Conservation (phyloP, 2,329 filamentous ascomycete species). For the Phoma sp. region DNA sequence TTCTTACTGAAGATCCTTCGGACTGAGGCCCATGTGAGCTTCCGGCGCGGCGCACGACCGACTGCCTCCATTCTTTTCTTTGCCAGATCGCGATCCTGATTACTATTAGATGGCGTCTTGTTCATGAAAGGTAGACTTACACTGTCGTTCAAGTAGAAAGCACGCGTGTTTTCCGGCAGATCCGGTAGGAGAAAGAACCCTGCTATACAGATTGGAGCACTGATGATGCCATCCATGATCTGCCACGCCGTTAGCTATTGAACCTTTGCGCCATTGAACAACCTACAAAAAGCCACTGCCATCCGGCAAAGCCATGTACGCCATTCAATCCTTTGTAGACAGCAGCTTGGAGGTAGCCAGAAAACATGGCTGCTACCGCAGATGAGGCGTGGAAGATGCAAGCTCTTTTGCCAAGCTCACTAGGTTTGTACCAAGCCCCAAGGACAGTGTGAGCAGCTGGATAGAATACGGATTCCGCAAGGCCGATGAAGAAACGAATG, state of each 20-base stretch:
- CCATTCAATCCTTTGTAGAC: conserved; percentile 28
- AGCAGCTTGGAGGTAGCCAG: conserved; percentile 29
- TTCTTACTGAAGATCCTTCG: conserved; percentile 23
- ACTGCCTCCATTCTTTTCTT: conserved; percentile 23
- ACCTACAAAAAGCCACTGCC: conserved; percentile 33
- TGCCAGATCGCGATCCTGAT: conserved; percentile 19
- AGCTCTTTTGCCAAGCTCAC: conserved; percentile 32
- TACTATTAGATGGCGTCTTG: not conserved
- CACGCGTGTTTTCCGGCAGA: conserved; percentile 24
- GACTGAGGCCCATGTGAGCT: conserved; percentile 20
- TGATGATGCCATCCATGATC: conserved; percentile 29
- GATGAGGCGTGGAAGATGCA: conserved; percentile 30
- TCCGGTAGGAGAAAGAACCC: conserved; percentile 26
- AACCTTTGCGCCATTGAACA: not conserved
- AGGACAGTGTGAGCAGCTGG: conserved; percentile 29
- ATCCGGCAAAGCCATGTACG: conserved; percentile 22
- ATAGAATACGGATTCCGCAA: conserved; percentile 29
- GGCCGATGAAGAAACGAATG: conserved; percentile 30
- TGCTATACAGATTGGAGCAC: conserved; percentile 22
- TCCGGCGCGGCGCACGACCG: conserved; percentile 23
- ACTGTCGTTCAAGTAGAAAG: conserved; percentile 19
- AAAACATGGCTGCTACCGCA: conserved; percentile 32
- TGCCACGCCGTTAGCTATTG: not conserved
- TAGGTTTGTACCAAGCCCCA: conserved; percentile 33
- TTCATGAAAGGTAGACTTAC: not conserved